phyloP scores from a whole-genome alignment of 2,329 filamentous ascomycete species.

The Penicillium vulpinum region DNA sequence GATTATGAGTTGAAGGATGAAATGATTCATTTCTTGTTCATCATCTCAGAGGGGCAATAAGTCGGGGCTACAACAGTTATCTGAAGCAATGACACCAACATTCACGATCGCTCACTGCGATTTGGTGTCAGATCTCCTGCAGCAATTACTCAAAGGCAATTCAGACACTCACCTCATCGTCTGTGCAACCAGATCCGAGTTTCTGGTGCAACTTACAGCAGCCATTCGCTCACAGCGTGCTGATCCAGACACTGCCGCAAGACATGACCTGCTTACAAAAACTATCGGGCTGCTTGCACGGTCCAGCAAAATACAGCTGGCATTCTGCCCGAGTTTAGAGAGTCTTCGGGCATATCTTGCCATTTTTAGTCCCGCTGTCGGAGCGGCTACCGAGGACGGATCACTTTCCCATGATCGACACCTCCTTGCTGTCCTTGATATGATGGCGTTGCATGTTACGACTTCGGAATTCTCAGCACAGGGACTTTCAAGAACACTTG shows the following conservation, averaged over 20 bases:
- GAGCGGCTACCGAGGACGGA: background rate
- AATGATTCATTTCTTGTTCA: background rate
- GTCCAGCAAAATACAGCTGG: slow-evolving; percentile 66
- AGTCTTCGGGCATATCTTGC: slow-evolving; percentile 76
- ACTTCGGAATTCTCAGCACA: slow-evolving; percentile 52
- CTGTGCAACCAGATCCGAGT: slow-evolving; percentile 65
- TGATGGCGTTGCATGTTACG: slow-evolving; percentile 42
- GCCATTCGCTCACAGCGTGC: slow-evolving; percentile 43
- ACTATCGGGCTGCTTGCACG: slow-evolving; percentile 69
- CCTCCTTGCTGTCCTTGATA: slow-evolving; percentile 44
- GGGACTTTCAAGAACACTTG: slow-evolving; percentile 48
- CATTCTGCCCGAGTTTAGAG: slow-evolving; percentile 73
- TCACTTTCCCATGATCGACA: background rate
- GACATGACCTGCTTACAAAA: slow-evolving; percentile 56
- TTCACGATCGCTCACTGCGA: slow-evolving; percentile 51
- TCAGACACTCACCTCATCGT: slow-evolving; percentile 66
- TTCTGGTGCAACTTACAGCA: slow-evolving; percentile 60
- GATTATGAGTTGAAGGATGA: background rate
- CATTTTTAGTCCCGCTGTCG: slow-evolving; percentile 41
- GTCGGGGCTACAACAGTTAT: background rate
- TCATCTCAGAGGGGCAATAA: background rate
- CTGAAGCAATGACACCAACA: slow-evolving; percentile 16
- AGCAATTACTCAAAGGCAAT: slow-evolving; percentile 61
- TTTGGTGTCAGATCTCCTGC: slow-evolving; percentile 57
- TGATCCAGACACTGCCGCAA: slow-evolving; percentile 8